Percentiles rank a stretch among this genome's conserved stretches.
These are phyloP conservation scores for Drechslera avenae DNA, from an alignment of 2,329 filamentous ascomycete species.

Conservation along the genomic window DNA sequence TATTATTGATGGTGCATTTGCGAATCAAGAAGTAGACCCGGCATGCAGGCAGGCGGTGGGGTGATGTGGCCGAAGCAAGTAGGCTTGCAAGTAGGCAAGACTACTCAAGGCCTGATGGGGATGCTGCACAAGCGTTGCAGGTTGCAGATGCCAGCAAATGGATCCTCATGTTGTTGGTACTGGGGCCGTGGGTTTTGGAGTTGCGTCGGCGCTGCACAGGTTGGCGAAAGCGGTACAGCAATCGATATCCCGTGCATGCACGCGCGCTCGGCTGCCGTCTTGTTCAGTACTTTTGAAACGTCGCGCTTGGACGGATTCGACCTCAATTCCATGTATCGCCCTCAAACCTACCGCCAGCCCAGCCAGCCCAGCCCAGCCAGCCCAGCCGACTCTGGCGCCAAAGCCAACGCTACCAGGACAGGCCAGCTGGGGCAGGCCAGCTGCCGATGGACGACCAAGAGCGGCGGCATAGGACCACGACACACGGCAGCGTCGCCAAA, in stretches of 20 bases:
- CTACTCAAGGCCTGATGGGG: slow-evolving; percentile 10
- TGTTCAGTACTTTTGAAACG: slow-evolving; percentile 21
- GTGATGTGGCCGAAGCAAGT: no score
- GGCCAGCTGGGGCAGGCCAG: no score
- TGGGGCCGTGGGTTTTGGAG: slow-evolving; percentile 4
- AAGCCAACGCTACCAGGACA: no score
- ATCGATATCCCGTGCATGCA: slow-evolving; percentile 21
- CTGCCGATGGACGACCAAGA: no score
- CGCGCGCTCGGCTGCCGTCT: slow-evolving; percentile 15
- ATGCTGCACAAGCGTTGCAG: slow-evolving; percentile 10
- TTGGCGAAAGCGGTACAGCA: slow-evolving; percentile 17
- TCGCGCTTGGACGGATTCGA: slow-evolving; percentile 7
- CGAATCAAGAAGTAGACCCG: slow-evolving; percentile 15
- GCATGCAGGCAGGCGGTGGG: slow-evolving; percentile 2
- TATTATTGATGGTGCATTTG: slow-evolving; percentile 15
- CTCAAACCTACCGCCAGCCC: slow-evolving; percentile 2
- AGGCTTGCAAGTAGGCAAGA: no score
- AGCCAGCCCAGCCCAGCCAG: background rate
- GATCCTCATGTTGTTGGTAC: slow-evolving; percentile 5
- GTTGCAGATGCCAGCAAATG: slow-evolving; percentile 6
- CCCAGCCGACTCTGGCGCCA: no score
- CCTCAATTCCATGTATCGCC: background rate
- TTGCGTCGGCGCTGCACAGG: slow-evolving; percentile 11
- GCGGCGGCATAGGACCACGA: no score
- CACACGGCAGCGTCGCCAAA: no score